Base-by-base conservation (phyloP, 163 green algal species). In the Chloromonas sp. region DNA sequence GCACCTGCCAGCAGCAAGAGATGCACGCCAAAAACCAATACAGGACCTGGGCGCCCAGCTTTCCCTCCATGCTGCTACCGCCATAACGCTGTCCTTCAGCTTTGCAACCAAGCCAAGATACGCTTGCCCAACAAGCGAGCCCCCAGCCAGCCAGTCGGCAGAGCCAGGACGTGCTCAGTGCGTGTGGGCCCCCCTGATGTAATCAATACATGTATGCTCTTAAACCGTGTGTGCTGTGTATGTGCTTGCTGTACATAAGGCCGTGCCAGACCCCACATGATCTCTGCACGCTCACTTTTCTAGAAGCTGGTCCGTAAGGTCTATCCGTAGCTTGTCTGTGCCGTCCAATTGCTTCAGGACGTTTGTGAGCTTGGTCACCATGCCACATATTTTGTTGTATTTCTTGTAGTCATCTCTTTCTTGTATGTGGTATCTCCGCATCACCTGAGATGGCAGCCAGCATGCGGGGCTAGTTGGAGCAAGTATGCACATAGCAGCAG, bases 321-420 rank as follows among this genome's bases (percentile, higher is more conserved):
- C 93, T 61, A 98, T 98, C 61, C 97, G 92, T 0, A 89, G 89
- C 1, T 89, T 76, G 89, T 99, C 97, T 8, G 91, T 89, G 0
- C 95, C 58, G 79, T 98, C 95, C 62, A 99, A 91, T 79, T 95
- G 89, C 83, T 96, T 96, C 2, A 99, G 84, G 61, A 97, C 88
- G 62, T 86, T 94, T 0, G 92, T 92, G 3, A 99, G 89, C 86
- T 97, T 97, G 58, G 96, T 99, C 8, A 98, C 88, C 87, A 96
- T 92, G 60, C 97, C 97, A 74, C 89, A 94, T 14, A 99, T 86
- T 83, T 98, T 97, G 89, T 99, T 99, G 90, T 99, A 99, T 87
- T 97, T 96, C 71, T 95, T 98, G 94, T 99, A 99, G 87, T 99
- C 97, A 84, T 99, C 97, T 0, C 97, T 90, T 84, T 98, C 92